Percentiles rank a stretch among this genome's conserved stretches.
Evolutionary conservation across 2,329 filamentous ascomycete species (phyloP).

Genomic region (Microsporum canis): DNA sequence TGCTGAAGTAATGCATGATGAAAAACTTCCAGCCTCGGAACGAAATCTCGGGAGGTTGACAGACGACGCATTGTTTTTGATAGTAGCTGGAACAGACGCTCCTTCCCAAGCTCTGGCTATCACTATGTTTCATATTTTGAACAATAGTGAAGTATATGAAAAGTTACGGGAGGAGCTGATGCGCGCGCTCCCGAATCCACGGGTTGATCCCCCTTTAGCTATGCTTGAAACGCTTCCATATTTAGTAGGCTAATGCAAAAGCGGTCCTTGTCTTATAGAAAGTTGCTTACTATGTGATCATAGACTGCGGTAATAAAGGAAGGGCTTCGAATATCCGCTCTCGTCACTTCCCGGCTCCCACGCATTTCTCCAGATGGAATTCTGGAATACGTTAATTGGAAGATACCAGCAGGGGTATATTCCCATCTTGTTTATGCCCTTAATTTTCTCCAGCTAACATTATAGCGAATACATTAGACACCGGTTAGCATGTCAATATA

Average conservation of each 20-base stretch:
- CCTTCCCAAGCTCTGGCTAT: constrained; percentile 18
- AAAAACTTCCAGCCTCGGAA: constrained; percentile 17
- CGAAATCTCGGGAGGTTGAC: constrained; percentile 16
- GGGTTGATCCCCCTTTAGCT: not conserved
- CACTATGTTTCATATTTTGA: constrained; percentile 21
- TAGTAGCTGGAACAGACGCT: constrained; percentile 22
- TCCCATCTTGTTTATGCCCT: not conserved
- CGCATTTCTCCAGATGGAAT: constrained; percentile 15
- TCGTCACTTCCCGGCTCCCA: constrained; percentile 16
- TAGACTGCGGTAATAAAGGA: constrained; percentile 19
- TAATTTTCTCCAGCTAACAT: not conserved
- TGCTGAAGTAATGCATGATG: not conserved
- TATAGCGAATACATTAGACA: constrained; percentile 9
- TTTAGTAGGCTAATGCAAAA: not conserved
- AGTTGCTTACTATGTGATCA: not conserved
- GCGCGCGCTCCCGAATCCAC: constrained; percentile 15
- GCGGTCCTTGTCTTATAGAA: not conserved
- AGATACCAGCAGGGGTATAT: constrained; percentile 17
- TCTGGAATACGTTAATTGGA: constrained; percentile 12
- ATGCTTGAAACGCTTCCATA: constrained; percentile 2
- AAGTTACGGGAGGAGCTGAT: constrained; percentile 17
- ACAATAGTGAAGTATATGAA: constrained; percentile 15
- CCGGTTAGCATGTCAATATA: constrained; percentile 17
- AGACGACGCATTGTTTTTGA: constrained; percentile 20
- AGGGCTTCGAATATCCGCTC: constrained; percentile 18